These are phyloP conservation scores for Teratosphaeria zuluensis DNA, from an alignment of 2,329 filamentous ascomycete species.

Conservation along the genomic window DNA sequence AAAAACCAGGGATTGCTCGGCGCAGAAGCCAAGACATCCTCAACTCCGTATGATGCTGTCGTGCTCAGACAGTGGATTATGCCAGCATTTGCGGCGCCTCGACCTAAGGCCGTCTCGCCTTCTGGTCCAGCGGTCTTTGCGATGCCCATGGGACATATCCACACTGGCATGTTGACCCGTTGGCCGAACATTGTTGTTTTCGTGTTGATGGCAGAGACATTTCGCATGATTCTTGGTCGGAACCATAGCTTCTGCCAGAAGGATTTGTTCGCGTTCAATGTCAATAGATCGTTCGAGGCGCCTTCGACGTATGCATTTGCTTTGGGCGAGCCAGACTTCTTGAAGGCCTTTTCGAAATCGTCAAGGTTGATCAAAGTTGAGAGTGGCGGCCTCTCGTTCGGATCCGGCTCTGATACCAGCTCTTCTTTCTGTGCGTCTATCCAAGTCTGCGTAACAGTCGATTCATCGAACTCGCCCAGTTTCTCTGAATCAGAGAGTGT, in stretches of 20 bases:
- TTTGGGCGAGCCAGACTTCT: constrained; percentile 27
- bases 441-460: constrained; percentile 22
- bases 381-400: constrained; percentile 34
- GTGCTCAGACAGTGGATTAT: constrained; percentile 26
- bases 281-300: constrained; percentile 41
- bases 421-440: constrained; percentile 20
- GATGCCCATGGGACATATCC: constrained; percentile 27
- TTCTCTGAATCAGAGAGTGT: constrained; percentile 35
- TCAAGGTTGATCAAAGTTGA: constrained; percentile 38
- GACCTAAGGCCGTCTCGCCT: constrained; percentile 26
- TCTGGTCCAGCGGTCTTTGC: constrained; percentile 22
- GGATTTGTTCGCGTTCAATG: constrained; percentile 34
- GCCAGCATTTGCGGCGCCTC: constrained; percentile 20
- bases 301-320: constrained; percentile 38
- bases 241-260: constrained; percentile 37
- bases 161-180: constrained; percentile 27
- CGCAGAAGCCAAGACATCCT: constrained; percentile 23
- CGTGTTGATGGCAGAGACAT: constrained; percentile 30
- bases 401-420: constrained; percentile 13
- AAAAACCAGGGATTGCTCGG: constrained; percentile 39
- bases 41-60: constrained; percentile 19
- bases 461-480: constrained; percentile 27
- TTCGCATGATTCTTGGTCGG: constrained; percentile 37
- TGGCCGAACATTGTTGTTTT: constrained; percentile 24
- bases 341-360: constrained; percentile 36